Base-by-base conservation (phyloP, 169 alveolate genomes). In the Cryptosporidium andersoni region DNA sequence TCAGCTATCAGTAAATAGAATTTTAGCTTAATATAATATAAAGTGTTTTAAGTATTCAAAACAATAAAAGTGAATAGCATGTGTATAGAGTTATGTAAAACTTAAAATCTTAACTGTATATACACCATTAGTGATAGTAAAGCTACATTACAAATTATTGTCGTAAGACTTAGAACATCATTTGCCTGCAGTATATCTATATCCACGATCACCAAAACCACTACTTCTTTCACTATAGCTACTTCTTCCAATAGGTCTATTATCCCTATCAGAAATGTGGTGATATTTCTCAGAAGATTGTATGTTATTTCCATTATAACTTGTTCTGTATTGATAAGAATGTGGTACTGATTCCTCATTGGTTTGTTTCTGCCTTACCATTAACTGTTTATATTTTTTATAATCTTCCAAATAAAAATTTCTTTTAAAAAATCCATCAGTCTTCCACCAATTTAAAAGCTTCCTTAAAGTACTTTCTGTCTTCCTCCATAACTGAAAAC, bases 391-490 rank as follows among this genome's bases (percentile, higher is more conserved):
- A 47, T 74, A 74, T 14, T 63, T 74, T 63, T 55, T 74, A 45
- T 74, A 74, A n/a, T 74, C 85, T 47, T 74, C 85, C 25, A 74
- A 53, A 43, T 74, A 48, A 4, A 47, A 39, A 3, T 66, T 16
- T 34, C 85, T 74, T 63, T 43, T 74, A 43, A 74, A 74, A 42
- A 74, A 74, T 4, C 85, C 85, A 16, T 74, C 85, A 43, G 85
- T 74, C 37, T 74, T 74, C 85, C 85, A 74, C 85, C 85, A 74
- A 2, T 74, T 74, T 40, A 74, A 60, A 4, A 74, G 63, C 51
- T 74, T 74, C 9, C 85, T 74, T 16, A 74, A 48, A 16, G 85
- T 74, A 48, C 45, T 56, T 48, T 74, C 85, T n/a, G 85, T 43
- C 36, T 45, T 74, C 45, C 74, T 74, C 85, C 85, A 74, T 1